A percentile compares a stretch with the other conserved stretches of the same genome.
These are phyloP conservation scores for Rubroboletus pulcherrimus DNA, from an alignment of 768 basidiomycete genomes.

Conservation along the genomic window DNA sequence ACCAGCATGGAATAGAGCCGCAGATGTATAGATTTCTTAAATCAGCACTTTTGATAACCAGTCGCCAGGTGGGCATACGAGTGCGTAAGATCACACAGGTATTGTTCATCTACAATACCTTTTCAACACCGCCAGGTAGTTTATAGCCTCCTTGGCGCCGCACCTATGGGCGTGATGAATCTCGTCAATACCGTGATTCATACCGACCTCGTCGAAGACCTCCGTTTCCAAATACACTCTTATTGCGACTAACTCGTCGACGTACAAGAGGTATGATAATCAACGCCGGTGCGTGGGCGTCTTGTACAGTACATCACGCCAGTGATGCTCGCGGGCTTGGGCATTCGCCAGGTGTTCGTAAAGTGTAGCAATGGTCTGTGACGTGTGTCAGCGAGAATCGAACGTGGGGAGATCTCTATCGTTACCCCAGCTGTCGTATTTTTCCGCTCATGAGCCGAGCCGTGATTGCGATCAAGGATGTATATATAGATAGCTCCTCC, in stretches of 20 bases:
- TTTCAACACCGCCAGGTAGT: constrained; percentile 39
- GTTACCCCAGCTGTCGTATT: neutral
- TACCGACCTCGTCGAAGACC: constrained; percentile 37
- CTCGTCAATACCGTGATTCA: neutral
- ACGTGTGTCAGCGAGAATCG: neutral
- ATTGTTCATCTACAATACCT: constrained; percentile 8
- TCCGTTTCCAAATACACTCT: constrained; percentile 38
- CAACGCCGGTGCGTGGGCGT: constrained; percentile 42
- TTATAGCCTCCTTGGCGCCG: constrained; percentile 39
- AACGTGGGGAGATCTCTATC: neutral
- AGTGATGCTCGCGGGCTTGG: constrained; percentile 37
- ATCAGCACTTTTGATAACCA: neutral
- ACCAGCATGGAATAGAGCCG: neutral
- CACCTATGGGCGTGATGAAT: constrained; percentile 14
- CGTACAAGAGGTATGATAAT: constrained; percentile 41
- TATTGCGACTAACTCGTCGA: constrained; percentile 27
- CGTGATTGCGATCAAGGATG: neutral
- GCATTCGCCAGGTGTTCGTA: constrained; percentile 43
- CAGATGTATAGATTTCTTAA: neutral
- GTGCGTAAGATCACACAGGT: neutral
- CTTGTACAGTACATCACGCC: constrained; percentile 42
- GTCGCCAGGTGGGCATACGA: neutral
- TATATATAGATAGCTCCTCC: neutral
- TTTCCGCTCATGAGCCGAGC: neutral
- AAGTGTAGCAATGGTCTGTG: constrained; percentile 43